Evolutionary conservation across 2,329 filamentous ascomycete genomes (phyloP).

Genomic region (Cladophialophora psammophila): DNA sequence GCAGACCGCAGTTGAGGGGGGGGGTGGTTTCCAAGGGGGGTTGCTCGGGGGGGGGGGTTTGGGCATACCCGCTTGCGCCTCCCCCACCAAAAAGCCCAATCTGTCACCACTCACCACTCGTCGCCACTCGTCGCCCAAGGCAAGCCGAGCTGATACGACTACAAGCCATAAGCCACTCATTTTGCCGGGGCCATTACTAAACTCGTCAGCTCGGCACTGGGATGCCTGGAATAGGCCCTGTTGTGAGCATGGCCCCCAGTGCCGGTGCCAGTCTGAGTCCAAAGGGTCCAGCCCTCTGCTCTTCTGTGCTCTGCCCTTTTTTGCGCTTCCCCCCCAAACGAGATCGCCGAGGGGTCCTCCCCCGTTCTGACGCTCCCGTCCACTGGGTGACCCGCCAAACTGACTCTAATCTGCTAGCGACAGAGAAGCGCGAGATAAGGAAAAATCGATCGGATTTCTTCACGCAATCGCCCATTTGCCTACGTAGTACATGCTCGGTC

Average conservation of each 20-base stretch:
- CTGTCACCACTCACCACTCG: slow-evolving; percentile 4
- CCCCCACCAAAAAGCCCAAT: slow-evolving; percentile 16
- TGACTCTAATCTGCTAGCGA: slow-evolving; percentile 4
- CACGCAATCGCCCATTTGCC: neutral
- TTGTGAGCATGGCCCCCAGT: neutral
- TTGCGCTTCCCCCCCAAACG: no score
- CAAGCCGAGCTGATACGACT: slow-evolving; percentile 8
- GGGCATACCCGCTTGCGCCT: slow-evolving; percentile 10
- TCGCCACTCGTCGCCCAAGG: neutral
- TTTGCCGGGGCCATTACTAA: slow-evolving; percentile 3
- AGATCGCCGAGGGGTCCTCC: neutral
- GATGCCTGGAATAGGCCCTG: neutral
- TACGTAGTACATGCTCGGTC: neutral
- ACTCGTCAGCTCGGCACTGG: neutral
- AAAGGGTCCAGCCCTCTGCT: neutral
- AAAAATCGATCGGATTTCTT: slow-evolving; percentile 15
- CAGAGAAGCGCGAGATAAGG: slow-evolving; percentile 12
- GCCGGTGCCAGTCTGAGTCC: neutral
- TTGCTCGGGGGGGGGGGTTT: neutral
- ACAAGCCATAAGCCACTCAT: slow-evolving; percentile 5
- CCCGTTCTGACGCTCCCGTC: neutral
- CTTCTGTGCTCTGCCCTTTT: no score
- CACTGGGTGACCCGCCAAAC: slow-evolving; percentile 2
- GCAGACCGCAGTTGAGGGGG: neutral
- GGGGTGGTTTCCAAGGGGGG: neutral